Conservation (phyloP, 2,329 filamentous ascomycete species). For the Cercospora zeina region DNA sequence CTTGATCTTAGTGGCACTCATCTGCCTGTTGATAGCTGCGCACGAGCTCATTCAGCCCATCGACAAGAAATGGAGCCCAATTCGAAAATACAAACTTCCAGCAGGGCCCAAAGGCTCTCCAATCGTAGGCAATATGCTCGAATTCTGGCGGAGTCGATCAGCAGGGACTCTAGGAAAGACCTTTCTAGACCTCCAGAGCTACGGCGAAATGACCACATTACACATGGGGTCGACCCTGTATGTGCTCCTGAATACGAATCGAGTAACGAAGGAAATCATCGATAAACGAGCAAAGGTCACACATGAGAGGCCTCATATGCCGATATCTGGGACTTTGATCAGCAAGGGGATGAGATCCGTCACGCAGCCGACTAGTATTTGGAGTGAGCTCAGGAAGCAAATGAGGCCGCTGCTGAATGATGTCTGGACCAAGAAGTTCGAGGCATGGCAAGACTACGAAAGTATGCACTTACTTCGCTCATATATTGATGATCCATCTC, state of each 20-base stretch:
- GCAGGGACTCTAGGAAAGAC: conserved; percentile 15
- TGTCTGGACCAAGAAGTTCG: conserved; percentile 18
- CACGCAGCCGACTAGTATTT: conserved; percentile 17
- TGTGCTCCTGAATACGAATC: conserved; percentile 21
- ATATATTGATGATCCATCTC: conserved; percentile 5
- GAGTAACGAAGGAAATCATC: conserved; percentile 21
- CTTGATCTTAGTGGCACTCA: background rate
- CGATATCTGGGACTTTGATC: conserved; percentile 19
- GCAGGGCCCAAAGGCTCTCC: conserved; percentile 17
- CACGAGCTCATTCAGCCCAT: conserved; percentile 19
- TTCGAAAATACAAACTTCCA: conserved; percentile 16
- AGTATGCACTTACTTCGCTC: conserved; percentile 14
- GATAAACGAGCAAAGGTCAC: conserved; percentile 20
- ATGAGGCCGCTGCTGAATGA: conserved; percentile 20
- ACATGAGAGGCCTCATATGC: conserved; percentile 22
- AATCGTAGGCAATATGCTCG: conserved; percentile 19
- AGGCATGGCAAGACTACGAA: conserved; percentile 20
- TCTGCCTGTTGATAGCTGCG: background rate
- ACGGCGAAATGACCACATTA: conserved; percentile 22
- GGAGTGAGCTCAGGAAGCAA: conserved; percentile 15
- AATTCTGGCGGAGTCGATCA: conserved; percentile 19
- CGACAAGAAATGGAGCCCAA: conserved; percentile 19
- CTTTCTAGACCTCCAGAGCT: conserved; percentile 7
- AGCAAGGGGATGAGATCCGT: conserved; percentile 21
- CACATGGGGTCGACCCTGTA: conserved; percentile 21